Base-by-base conservation (phyloP, 2,329 filamentous ascomycete species). In the Beauveria asiatica region DNA sequence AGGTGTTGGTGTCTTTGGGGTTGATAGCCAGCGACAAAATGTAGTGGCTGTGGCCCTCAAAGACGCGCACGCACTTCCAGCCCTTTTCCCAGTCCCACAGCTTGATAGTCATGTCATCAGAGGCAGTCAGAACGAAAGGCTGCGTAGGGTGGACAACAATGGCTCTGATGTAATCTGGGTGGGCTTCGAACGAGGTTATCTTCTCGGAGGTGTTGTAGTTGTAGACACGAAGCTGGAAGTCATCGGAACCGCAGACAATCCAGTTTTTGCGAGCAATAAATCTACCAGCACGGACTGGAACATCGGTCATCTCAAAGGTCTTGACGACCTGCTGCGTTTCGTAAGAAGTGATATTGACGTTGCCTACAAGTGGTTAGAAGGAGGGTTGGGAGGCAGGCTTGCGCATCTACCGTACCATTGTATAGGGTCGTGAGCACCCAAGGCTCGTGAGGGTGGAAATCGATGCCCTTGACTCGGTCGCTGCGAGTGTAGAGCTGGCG, bases 131-230 rank as follows among this genome's bases (percentile, higher is more conserved):
- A 57, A 97, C 90, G 70, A 97, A 97, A 1, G 94, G 92, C 72
- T 96, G 92, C 49, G 92, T 92, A 7, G 94, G 94, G 74, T 99
- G 94, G 42, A 99, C 90, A 64, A 88, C 91, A 67, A 99, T 97
- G 55, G 94, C 92, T 69, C 94, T 90, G 72, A 99, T 97, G 72
- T 99, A 99, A 76, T 99, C 94, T 63, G 94, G 94, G 73, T 99
- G 94, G 56, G 92, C 93, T 78, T 97, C 93, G 75, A 97, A 97
- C 17, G 90, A 90, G 58, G 92, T 93, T 70, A 97, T 94, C 83
- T 97, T 97, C 77, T 99, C 94, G 62, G 91, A 96, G 58, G 94
- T 99, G 78, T 99, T 97, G 83, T 97, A 99, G 80, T 99, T 97
- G 83, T 96, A 96, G 65, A 96, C 90, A 68, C 93, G 89, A 58